Evolutionary conservation across 2,329 filamentous ascomycete species (phyloP), one percentile per base, ranked within the genome.

Genomic region (Reticulascus tulasneorum): DNA sequence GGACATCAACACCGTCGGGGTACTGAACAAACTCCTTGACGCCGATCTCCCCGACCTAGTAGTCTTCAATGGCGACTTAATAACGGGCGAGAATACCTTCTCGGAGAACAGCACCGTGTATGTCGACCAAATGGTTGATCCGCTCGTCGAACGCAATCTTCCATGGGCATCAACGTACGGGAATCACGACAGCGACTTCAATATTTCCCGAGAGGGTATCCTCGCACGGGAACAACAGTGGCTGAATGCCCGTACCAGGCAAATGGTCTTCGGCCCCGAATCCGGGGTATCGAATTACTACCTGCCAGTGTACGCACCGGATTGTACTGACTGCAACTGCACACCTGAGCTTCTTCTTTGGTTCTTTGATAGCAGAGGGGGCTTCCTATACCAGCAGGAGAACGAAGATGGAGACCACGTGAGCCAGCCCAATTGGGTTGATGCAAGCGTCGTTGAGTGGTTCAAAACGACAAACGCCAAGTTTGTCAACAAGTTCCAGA

Each of bases 341-440:
- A 40, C 44, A 2, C 65, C 66, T 0, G 58, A 59, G 31, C 46
- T 70, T 26, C 51, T 86, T 2, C 61, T 87, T 2, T 87, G 81
- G 79, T 86, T 86, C 60, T 86, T 87, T 47, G 83, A 87, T 49
- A 75, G 69, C 36, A 67, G 73, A 15, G 79, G 80, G 23, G 79
- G 79, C 6, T 62, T 63, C 34, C 61, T 64, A 31, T 75, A 69
- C 47, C 68, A 70, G 41, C 51, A 59, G 44, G 47, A 43, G 29
- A 33, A 60, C 32, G 27, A 52, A 3, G 29, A 40, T 3, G 49
- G 47, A 18, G 22, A 42, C 10, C 35, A 28, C 3, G 38, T 55
- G 10, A 48, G 48, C 7, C 36, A 49, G 41, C 47, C 59, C 1
- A 55, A 69, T 47, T 73, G 69, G 69, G 67, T 73, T 4, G 60